Evolutionary conservation across 2,329 filamentous ascomycete species (phyloP), one percentile per base, ranked within the genome.

Genomic region (Penicillium polonicum): DNA sequence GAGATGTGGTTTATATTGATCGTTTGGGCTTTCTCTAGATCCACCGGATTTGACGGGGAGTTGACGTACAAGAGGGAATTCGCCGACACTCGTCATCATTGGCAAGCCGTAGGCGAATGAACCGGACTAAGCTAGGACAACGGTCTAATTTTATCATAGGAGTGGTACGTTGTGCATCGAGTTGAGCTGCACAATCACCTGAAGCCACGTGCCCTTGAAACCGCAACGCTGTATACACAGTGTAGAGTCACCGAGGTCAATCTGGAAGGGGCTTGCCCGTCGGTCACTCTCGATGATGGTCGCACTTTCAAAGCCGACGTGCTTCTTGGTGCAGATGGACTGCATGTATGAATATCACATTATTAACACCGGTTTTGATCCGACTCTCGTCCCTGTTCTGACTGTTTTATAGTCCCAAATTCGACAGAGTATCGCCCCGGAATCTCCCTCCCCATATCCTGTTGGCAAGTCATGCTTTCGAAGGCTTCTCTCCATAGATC

Each of bases 161-260:
- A 68, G 55, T 70, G 65, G 60, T 72, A 69, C 38, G 66, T 74
- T 2, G 69, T 73, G 12, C 76, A 79, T 58, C 70, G 77, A n/a
- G 72, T 78, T 25, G 77, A 79, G 57, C 63, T 80, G 43, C 77
- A 79, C 58, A 71, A 70, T 27, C 62, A 70, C 21, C 61, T 78
- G 3, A 72, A 73, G 48, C 29, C 67, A 21, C 64, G 72, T 23
- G 74, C 75, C 0, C n/a, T 61, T 6, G 50, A 67, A 33, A 66
- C 62, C 0, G 65, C 66, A 0, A 61, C 54, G 8, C 52, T 71
- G 6, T 59, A 68, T 39, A 64, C 64, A 0, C 55, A 55, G 9
- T 71, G 68, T 55, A 65, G 49, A 4, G 65, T 70, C 35, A 52
- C 49, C n/a, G 17, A 48, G 1, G 55, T 68, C 10, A 42, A 68